Conservation (phyloP, 2,329 filamentous ascomycete species). For the Colletotrichum chlorophyti region DNA sequence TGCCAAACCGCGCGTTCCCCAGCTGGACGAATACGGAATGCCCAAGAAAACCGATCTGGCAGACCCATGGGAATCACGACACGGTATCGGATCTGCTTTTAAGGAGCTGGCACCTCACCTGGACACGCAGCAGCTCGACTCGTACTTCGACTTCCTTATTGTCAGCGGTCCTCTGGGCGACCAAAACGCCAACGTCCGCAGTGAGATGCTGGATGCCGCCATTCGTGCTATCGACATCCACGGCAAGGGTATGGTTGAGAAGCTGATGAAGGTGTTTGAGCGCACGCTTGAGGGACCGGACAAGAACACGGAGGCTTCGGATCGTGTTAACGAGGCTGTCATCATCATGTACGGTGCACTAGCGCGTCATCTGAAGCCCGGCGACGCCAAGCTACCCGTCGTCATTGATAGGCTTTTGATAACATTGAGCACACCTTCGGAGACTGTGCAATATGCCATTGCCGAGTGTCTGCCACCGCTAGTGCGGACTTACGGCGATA, state of each 20-base stretch:
- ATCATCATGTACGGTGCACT: slow-evolving; percentile 97
- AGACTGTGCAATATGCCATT: slow-evolving; percentile 95
- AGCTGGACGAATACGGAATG: slow-evolving; percentile 94
- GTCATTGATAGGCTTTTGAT: slow-evolving; percentile 87
- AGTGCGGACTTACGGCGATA: slow-evolving; percentile 80
- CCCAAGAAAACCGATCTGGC: slow-evolving; percentile 84
- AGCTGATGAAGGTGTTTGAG: slow-evolving; percentile 92
- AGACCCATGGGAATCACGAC: slow-evolving; percentile 90
- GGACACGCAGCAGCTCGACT: slow-evolving; percentile 71
- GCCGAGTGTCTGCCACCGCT: slow-evolving; percentile 92
- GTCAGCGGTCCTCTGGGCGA: slow-evolving; percentile 88
- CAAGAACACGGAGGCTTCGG: slow-evolving; percentile 79
- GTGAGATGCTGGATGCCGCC: slow-evolving; percentile 92
- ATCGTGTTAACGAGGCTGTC: slow-evolving; percentile 94
- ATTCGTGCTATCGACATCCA: slow-evolving; percentile 81
- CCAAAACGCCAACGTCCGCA: slow-evolving; percentile 75
- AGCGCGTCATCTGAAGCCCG: slow-evolving; percentile 82
- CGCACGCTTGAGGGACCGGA: slow-evolving; percentile 84
- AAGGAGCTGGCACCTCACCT: slow-evolving; percentile 79
- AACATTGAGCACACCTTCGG: slow-evolving; percentile 92
- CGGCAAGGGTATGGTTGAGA: slow-evolving; percentile 83
- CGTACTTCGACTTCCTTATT: slow-evolving; percentile 86
- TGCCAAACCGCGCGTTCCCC: slow-evolving; percentile 81
- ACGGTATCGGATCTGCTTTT: slow-evolving; percentile 88
- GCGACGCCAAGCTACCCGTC: slow-evolving; percentile 86